phyloP scores from a whole-genome alignment of 2,329 filamentous ascomycete species.

The Nigrospora sphaerica region DNA sequence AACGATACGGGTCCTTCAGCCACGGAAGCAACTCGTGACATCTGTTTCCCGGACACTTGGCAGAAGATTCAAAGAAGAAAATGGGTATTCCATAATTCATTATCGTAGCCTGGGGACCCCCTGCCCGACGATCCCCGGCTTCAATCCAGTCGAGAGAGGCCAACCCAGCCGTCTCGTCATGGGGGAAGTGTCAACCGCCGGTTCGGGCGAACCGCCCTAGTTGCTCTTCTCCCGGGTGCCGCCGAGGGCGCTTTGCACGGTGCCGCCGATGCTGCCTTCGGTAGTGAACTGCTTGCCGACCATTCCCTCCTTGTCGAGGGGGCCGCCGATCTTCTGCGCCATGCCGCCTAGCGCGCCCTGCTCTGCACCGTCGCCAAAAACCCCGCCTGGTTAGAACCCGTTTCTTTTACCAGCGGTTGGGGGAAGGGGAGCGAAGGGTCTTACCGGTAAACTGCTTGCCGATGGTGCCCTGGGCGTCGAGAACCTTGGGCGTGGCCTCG shows the following conservation, averaged over 20 bases:
- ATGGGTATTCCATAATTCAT: too few species aligned
- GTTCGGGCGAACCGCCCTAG: conserved; percentile 3
- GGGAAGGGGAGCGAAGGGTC: not conserved
- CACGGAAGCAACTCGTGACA: too few species aligned
- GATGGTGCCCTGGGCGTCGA: conserved; percentile 42
- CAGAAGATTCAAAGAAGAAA: too few species aligned
- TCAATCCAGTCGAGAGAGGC: too few species aligned
- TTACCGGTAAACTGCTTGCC: conserved; percentile 49
- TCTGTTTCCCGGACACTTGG: too few species aligned
- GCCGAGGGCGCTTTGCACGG: conserved; percentile 38
- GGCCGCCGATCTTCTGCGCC: conserved; percentile 42
- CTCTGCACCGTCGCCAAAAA: conserved; percentile 17
- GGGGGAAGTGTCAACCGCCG: too few species aligned
- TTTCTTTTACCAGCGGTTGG: not conserved
- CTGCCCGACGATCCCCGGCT: too few species aligned
- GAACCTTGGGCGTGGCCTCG: conserved; percentile 27
- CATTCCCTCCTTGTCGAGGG: conserved; percentile 40
- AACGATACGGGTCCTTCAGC: too few species aligned
- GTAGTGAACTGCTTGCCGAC: conserved; percentile 50
- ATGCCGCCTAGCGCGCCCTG: conserved; percentile 42
- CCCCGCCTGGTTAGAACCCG: not conserved
- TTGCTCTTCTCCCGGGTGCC: conserved; percentile 27
- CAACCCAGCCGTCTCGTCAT: too few species aligned
- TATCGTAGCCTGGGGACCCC: too few species aligned
- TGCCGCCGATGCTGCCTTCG: conserved; percentile 44